Evolutionary conservation across 2,329 filamentous ascomycete species (phyloP).

Genomic region (Hypoxylon sp.): DNA sequence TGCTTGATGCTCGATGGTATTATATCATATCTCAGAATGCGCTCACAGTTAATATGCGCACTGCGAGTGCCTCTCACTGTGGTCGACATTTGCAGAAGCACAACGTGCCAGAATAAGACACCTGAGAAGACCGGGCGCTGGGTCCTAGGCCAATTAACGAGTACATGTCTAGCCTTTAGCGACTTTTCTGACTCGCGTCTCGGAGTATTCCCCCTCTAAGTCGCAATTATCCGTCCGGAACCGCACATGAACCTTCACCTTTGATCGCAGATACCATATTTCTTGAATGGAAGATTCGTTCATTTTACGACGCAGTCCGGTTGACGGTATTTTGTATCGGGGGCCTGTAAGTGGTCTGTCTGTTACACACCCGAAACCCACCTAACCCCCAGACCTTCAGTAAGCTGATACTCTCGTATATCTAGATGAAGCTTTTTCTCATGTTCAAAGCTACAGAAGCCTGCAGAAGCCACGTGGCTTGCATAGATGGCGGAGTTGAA

Average conservation of each 20-base stretch:
- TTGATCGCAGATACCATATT: constrained; percentile 13
- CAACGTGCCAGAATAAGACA: constrained; percentile 11
- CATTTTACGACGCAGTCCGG: constrained; percentile 13
- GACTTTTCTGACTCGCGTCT: constrained; percentile 4
- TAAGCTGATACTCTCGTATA: constrained; percentile 25
- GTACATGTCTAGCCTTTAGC: neutral
- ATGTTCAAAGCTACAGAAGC: constrained; percentile 8
- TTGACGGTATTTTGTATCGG: constrained; percentile 9
- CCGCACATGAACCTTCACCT: neutral
- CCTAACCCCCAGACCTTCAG: constrained; percentile 1
- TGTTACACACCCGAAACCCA: neutral
- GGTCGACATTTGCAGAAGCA: constrained; percentile 15
- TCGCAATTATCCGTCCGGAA: neutral
- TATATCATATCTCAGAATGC: constrained; percentile 44
- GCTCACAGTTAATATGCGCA: constrained; percentile 26
- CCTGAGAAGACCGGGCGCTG: constrained; percentile 9
- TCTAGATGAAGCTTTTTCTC: constrained; percentile 23
- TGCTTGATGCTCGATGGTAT: constrained; percentile 13
- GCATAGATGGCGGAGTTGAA: constrained; percentile 25
- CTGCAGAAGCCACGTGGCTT: constrained; percentile 37
- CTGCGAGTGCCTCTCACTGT: constrained; percentile 18
- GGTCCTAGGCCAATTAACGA: constrained; percentile 12
- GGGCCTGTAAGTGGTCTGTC: neutral
- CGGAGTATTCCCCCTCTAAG: constrained; percentile 6
- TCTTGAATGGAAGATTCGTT: constrained; percentile 5